Base-by-base conservation (phyloP, 108 stramenopile species). In the Conticribra guillardii region DNA sequence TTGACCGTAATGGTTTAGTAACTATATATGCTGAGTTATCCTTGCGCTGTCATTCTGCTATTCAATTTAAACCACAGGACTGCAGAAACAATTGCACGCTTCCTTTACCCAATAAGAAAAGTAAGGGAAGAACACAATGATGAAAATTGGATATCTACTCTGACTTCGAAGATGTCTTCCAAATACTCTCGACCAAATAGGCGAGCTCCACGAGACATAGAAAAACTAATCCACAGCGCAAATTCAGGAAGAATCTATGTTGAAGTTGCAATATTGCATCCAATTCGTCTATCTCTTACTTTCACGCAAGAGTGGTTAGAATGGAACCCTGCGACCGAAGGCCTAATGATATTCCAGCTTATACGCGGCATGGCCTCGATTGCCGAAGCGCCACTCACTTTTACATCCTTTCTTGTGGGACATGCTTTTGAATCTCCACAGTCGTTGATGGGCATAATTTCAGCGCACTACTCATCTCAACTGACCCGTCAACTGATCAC, bases 361-460 rank as follows among this genome's bases (percentile, higher is more conserved):
- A 81, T 93, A 49, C 80, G 92, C 54, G 87, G 87, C 7, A 88
- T 89, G 85, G 84, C 87, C 4, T 86, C 87, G 16, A 93, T 93
- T 49, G 80, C 87, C 3, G 81, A 87, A 62, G 92, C 92, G 9
- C 89, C 89, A 2, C 60, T 93, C 24, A 89, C 77, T 16, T 93
- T 93, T 53, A 90, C 86, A 0, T 93, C 92, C 4, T 93, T 93
- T 71, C 76, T 93, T 31, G 92, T 90, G 2, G 60, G 80, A 32
- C 86, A 93, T 66, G 92, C 87, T 1, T 93, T 93, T 65, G 92
- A 93, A 82, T 84, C 89, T 9, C 89, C 92, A 9, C 78, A 82
- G 45, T 65, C 84, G 9, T 58, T 93, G 14, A n/a, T 64, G 0
- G 74, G 82, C 29, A 84, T 93, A 9, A 81, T 93, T 50, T 59